phyloP scores from a whole-genome alignment of 1,284 basidiomycete genomes.

The Boletellus deceptivus region DNA sequence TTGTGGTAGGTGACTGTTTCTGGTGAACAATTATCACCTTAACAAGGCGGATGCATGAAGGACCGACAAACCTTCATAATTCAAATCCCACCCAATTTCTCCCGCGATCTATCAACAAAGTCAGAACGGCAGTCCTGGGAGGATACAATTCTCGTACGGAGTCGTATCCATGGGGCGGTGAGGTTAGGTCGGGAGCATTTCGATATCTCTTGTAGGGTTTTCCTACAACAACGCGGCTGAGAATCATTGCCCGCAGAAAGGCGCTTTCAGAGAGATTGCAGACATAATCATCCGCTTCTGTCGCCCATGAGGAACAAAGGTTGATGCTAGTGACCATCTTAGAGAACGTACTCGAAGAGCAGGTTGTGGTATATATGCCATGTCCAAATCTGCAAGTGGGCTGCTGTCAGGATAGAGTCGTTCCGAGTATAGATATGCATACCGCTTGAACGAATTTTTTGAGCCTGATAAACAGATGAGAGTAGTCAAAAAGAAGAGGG shows the following conservation, averaged over 20 bases:
- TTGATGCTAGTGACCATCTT: neutral
- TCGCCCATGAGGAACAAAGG: constrained; percentile 8
- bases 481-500: neutral
- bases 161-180: constrained; percentile 53
- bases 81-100: constrained; percentile 53
- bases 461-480: constrained; percentile 38
- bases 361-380: constrained; percentile 59
- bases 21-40: constrained; percentile 9
- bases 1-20: constrained; percentile 61
- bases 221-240: constrained; percentile 61
- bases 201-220: constrained; percentile 46
- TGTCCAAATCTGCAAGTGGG: constrained; percentile 47
- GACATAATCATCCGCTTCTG: constrained; percentile 63
- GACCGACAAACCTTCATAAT: constrained; percentile 44
- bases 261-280: constrained; percentile 39
- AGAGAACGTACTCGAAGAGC: constrained; percentile 52
- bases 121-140: neutral
- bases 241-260: constrained; percentile 45
- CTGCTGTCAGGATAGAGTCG: neutral
- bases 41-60: neutral
- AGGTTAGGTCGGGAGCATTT: constrained; percentile 45
- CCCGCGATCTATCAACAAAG: constrained; percentile 34
- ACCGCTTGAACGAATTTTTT: constrained; percentile 54
- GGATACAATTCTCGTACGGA: constrained; percentile 42
- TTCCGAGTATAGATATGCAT: constrained; percentile 1